Percentiles rank a stretch among this genome's conserved stretches.
phyloP scores from a whole-genome alignment of 2,329 filamentous ascomycete genomes.

The Penicillium occitanis region DNA sequence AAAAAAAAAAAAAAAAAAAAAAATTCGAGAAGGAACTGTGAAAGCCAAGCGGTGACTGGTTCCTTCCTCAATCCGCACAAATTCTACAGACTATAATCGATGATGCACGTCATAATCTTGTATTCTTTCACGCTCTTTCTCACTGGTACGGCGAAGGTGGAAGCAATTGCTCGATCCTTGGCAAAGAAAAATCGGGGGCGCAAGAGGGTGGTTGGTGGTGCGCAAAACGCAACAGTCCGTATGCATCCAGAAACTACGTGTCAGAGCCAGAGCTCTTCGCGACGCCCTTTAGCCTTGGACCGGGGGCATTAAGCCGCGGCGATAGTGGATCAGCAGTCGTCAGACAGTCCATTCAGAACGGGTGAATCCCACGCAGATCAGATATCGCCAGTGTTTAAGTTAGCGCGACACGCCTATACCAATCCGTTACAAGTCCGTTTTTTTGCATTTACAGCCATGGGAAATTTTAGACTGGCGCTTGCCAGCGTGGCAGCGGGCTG shows the following conservation, averaged over 20 bases:
- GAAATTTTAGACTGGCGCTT: slow-evolving; percentile 30
- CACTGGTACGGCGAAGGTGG: slow-evolving; percentile 17
- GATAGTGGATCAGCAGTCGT: slow-evolving; percentile 26
- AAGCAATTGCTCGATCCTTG: slow-evolving; percentile 19
- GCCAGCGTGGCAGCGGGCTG: slow-evolving; percentile 32
- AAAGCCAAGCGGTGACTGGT: slow-evolving; percentile 13
- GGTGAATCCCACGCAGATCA: slow-evolving; percentile 21
- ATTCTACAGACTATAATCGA: slow-evolving; percentile 19
- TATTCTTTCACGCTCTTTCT: slow-evolving; percentile 11
- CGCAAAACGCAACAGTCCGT: slow-evolving; percentile 13
- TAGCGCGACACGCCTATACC: slow-evolving; percentile 21
- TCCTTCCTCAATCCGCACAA: slow-evolving; percentile 8
- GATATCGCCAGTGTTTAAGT: slow-evolving; percentile 24
- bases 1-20: slow-evolving; percentile 10
- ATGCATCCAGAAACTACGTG: slow-evolving; percentile 25
- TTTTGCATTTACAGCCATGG: slow-evolving; percentile 23
- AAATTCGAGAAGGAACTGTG: slow-evolving; percentile 8
- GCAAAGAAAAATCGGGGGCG: slow-evolving; percentile 22
- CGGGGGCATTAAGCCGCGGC: slow-evolving; percentile 25
- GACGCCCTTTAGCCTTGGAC: slow-evolving; percentile 28
- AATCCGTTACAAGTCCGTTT: slow-evolving; percentile 17
- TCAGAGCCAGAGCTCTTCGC: slow-evolving; percentile 35
- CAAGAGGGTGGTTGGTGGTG: slow-evolving; percentile 23
- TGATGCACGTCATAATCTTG: slow-evolving; percentile 23
- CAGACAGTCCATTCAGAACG: slow-evolving; percentile 20